Evolutionary conservation across 768 basidiomycete genomes (phyloP).

Genomic region (Boletus vermiculosoides): DNA sequence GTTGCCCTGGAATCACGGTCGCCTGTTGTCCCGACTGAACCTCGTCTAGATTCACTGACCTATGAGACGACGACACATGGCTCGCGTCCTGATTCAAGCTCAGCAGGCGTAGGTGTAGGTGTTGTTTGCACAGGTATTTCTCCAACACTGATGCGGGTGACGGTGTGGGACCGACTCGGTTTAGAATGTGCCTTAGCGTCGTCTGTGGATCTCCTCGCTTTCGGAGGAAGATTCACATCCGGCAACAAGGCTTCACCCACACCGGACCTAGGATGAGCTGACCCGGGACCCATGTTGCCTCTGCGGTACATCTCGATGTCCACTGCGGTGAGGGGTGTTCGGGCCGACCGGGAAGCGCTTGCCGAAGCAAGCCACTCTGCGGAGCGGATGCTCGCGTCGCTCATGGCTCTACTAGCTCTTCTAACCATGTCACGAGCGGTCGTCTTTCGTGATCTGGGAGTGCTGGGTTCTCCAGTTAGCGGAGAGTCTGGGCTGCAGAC

Average conservation of each 20-base stretch:
- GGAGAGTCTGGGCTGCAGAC: background rate
- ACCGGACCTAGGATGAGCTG: background rate
- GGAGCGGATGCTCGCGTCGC: slow-evolving; percentile 31
- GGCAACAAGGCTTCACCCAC: background rate
- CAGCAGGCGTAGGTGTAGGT: slow-evolving; percentile 32
- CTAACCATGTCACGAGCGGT: slow-evolving; percentile 16
- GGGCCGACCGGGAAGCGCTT: slow-evolving; percentile 10
- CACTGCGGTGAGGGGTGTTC: slow-evolving; percentile 14
- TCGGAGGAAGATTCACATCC: background rate
- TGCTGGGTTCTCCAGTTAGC: slow-evolving; percentile 1
- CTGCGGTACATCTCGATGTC: slow-evolving; percentile 30
- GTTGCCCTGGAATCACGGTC: slow-evolving; percentile 21
- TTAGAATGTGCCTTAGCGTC: background rate
- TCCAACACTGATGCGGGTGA: slow-evolving; percentile 33
- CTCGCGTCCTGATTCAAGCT: slow-evolving; percentile 27
- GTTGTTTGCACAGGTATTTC: slow-evolving; percentile 37
- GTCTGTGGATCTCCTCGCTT: slow-evolving; percentile 6
- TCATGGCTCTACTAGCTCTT: slow-evolving; percentile 23
- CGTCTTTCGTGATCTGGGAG: slow-evolving; percentile 13
- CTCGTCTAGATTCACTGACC: slow-evolving; percentile 29
- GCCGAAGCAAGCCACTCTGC: slow-evolving; percentile 33
- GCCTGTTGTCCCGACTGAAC: slow-evolving; percentile 9
- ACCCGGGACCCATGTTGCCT: slow-evolving; percentile 10
- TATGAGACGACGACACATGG: slow-evolving; percentile 26
- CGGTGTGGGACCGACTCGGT: slow-evolving; percentile 7